A percentile compares a stretch with the other conserved stretches of the same genome.
These are phyloP conservation scores for Simplicillium sp. DNA, from an alignment of 2,329 filamentous ascomycete genomes.

Conservation along the genomic window DNA sequence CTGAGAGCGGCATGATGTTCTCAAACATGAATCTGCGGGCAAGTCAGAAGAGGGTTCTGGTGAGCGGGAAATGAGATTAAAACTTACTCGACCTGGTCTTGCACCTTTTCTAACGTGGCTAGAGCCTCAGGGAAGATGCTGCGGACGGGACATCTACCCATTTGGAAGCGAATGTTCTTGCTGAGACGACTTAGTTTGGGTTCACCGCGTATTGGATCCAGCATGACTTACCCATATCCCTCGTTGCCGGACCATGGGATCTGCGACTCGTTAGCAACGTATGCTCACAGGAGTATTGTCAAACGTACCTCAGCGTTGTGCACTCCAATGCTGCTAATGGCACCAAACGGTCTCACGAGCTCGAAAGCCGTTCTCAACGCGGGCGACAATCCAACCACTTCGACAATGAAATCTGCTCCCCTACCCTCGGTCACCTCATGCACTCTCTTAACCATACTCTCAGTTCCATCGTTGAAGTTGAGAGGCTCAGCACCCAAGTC, in stretches of 20 bases:
- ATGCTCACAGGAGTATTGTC: neutral
- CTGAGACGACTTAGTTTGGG: slow-evolving; percentile 18
- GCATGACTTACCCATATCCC: slow-evolving; percentile 40
- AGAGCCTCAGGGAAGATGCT: slow-evolving; percentile 60
- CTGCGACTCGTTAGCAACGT: slow-evolving; percentile 26
- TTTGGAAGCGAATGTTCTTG: slow-evolving; percentile 65
- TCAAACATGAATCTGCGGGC: slow-evolving; percentile 62
- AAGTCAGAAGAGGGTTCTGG: slow-evolving; percentile 2
- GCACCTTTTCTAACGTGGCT: slow-evolving; percentile 54
- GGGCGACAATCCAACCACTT: slow-evolving; percentile 62
- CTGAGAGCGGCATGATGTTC: slow-evolving; percentile 59
- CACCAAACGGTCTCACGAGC: slow-evolving; percentile 61
- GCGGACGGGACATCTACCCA: slow-evolving; percentile 68
- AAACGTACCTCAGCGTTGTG: slow-evolving; percentile 58
- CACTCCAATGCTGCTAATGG: slow-evolving; percentile 66
- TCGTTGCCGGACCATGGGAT: slow-evolving; percentile 58
- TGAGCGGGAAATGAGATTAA: neutral
- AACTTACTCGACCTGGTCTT: slow-evolving; percentile 55
- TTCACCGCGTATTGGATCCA: no score
- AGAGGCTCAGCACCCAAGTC: slow-evolving; percentile 72
- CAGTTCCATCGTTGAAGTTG: slow-evolving; percentile 62
- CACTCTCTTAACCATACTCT: slow-evolving; percentile 58
- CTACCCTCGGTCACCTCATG: slow-evolving; percentile 68
- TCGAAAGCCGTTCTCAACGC: slow-evolving; percentile 65
- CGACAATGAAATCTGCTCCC: slow-evolving; percentile 77